Percentiles rank a stretch among this genome's conserved stretches.
phyloP scores from a whole-genome alignment of 78 protist species.

The Cavenderia fasciculata region DNA sequence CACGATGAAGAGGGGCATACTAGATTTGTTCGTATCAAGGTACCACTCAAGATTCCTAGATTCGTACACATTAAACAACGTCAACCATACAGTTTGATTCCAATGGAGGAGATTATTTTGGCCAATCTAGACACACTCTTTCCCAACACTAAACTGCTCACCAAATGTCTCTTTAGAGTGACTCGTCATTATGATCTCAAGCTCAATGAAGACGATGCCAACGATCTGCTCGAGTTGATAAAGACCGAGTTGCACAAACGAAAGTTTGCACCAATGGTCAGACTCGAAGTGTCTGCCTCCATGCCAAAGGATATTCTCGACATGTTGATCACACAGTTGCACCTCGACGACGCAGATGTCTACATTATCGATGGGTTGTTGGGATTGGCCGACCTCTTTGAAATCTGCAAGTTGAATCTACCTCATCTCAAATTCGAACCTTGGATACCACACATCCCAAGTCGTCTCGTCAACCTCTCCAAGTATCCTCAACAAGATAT shows the following conservation, averaged over 20 bases:
- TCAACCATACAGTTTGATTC: constrained; percentile 25
- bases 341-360: constrained; percentile 40
- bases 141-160: constrained; percentile 38
- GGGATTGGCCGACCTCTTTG: constrained; percentile 64
- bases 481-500: constrained; percentile 34
- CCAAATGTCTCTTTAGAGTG: constrained; percentile 51
- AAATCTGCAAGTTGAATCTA: constrained; percentile 39
- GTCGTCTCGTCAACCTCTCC: constrained; percentile 1
- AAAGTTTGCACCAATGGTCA: constrained; percentile 71
- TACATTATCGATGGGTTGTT: constrained; percentile 52
- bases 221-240: constrained; percentile 66
- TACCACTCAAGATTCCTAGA: constrained; percentile 51
- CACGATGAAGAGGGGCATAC: constrained; percentile 52
- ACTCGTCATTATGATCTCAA: constrained; percentile 63
- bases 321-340: constrained; percentile 47
- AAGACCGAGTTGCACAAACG: constrained; percentile 63
- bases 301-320: constrained; percentile 57
- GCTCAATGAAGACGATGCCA: constrained; percentile 57
- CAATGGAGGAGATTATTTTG: constrained; percentile 69
- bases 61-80: constrained; percentile 68
- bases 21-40: constrained; percentile 56
- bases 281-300: constrained; percentile 41
- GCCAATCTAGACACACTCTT: constrained; percentile 56
- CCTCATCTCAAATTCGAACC: constrained; percentile 70
- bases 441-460: constrained; percentile 72